Conservation (phyloP, 1,284 basidiomycete genomes). For the Ganoderma resinaceum region DNA sequence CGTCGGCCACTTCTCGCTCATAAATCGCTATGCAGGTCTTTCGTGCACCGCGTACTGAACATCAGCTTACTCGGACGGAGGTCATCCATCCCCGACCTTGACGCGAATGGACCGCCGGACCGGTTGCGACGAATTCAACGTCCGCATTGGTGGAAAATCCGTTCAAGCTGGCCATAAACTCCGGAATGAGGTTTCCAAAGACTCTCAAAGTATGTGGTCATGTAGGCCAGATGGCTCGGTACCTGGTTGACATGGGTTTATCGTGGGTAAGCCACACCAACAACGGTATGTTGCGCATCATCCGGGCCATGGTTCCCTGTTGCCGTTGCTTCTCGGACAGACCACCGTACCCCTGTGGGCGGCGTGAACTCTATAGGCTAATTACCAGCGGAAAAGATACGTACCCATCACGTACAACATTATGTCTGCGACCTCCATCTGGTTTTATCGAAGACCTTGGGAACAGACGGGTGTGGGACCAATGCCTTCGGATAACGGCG, state of each 20-base stretch:
- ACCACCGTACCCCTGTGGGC: conserved; percentile 8
- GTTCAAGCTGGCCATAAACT: conserved; percentile 3
- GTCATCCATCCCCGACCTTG: background rate
- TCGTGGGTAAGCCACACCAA: conserved; percentile 18
- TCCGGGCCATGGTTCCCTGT: conserved; percentile 26
- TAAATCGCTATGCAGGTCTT: background rate
- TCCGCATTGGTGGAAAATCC: background rate
- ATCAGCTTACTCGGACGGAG: background rate
- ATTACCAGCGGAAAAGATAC: conserved; percentile 11
- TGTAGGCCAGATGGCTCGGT: conserved; percentile 14
- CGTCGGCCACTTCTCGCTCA: background rate
- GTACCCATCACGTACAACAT: conserved; percentile 29
- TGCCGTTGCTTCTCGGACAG: conserved; percentile 19
- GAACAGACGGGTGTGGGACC: background rate
- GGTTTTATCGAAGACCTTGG: background rate
- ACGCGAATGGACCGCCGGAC: background rate
- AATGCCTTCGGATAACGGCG: conserved; percentile 10
- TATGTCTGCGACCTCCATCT: background rate
- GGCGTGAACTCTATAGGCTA: conserved; percentile 26
- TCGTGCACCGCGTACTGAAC: background rate
- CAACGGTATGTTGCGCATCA: conserved; percentile 17
- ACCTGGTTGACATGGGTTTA: conserved; percentile 12
- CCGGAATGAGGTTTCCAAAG: background rate
- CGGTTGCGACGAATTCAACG: background rate
- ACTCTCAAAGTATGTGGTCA: conserved; percentile 15